Evolutionary conservation across 2,329 filamentous ascomycete species (phyloP).

Genomic region (Colletotrichum sp.): DNA sequence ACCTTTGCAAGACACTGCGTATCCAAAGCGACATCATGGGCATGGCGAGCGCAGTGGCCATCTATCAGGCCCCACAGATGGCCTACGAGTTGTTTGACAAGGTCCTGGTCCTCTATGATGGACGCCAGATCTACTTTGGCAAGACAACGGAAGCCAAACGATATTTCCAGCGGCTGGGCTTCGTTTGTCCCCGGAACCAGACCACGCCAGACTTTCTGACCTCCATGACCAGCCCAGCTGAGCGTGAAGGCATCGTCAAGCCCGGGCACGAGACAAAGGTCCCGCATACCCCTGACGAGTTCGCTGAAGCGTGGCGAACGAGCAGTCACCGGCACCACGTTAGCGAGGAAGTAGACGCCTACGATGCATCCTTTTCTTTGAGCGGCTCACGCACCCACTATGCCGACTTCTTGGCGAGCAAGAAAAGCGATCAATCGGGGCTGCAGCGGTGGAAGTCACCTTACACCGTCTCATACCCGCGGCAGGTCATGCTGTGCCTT

Average conservation of each 20-base stretch:
- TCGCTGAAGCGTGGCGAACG: constrained; percentile 38
- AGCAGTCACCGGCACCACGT: background rate
- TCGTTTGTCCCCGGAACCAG: constrained; percentile 55
- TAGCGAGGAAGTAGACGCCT: background rate
- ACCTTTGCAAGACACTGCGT: constrained; percentile 67
- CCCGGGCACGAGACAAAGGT: constrained; percentile 37
- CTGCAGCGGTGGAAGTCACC: constrained; percentile 19
- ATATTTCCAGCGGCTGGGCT: constrained; percentile 50
- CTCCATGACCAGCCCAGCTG: constrained; percentile 47
- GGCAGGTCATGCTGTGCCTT: constrained; percentile 24
- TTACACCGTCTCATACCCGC: constrained; percentile 25
- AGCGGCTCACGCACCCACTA: background rate
- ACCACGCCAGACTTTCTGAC: constrained; percentile 77
- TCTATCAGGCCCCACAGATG: constrained; percentile 64
- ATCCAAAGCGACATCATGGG: constrained; percentile 64
- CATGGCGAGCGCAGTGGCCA: constrained; percentile 62
- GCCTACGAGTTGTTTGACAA: constrained; percentile 65
- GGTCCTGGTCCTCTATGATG: constrained; percentile 70
- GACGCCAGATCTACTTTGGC: constrained; percentile 62
- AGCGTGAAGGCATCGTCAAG: constrained; percentile 39
- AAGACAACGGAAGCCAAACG: constrained; percentile 24
- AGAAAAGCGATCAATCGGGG: constrained; percentile 3
- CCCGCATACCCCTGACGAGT: constrained; percentile 42
- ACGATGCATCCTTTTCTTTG: background rate
- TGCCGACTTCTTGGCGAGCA: constrained; percentile 2